These are phyloP conservation scores for Nicotiana attenuata DNA, from an alignment of 257 asterid species.

Conservation along the genomic window DNA sequence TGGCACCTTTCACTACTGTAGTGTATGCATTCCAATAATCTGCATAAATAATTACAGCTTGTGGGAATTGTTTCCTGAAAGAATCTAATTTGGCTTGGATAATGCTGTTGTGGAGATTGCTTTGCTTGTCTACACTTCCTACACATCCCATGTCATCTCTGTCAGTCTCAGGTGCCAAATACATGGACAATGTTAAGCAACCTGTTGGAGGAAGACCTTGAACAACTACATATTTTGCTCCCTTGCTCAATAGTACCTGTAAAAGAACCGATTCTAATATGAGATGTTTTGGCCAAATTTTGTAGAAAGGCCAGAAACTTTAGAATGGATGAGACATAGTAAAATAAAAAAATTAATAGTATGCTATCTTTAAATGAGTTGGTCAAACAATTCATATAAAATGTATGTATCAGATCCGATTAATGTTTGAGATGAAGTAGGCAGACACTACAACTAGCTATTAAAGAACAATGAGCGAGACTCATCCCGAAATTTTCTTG, in stretches of 20 bases:
- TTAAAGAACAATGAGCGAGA: too few species aligned
- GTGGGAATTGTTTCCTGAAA: conserved; percentile 41
- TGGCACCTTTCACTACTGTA: conserved; percentile 30
- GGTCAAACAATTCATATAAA: too few species aligned
- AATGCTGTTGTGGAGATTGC: conserved; percentile 49
- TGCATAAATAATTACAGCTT: conserved; percentile 49
- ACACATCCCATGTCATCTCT: conserved; percentile 61
- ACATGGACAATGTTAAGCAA: conserved; percentile 61
- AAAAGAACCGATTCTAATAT: neutral
- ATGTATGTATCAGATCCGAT: too few species aligned
- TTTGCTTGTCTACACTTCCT: conserved; percentile 35
- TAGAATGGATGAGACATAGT: too few species aligned
- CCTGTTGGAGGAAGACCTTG: conserved; percentile 94
- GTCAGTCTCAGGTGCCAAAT: conserved; percentile 41
- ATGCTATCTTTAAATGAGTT: too few species aligned
- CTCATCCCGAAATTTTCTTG: too few species aligned
- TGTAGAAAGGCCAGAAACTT: neutral
- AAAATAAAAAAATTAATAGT: too few species aligned
- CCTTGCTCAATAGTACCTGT: conserved; percentile 56
- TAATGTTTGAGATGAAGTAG: too few species aligned
- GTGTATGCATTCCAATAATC: conserved; percentile 57
- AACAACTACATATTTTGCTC: conserved; percentile 66
- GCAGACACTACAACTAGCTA: too few species aligned
- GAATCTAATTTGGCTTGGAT: conserved; percentile 37
- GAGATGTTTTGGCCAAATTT: neutral